Evolutionary conservation across 257 asterid species (phyloP), one percentile per base, ranked within the genome.

Genomic region (Rauvolfia tetraphylla): DNA sequence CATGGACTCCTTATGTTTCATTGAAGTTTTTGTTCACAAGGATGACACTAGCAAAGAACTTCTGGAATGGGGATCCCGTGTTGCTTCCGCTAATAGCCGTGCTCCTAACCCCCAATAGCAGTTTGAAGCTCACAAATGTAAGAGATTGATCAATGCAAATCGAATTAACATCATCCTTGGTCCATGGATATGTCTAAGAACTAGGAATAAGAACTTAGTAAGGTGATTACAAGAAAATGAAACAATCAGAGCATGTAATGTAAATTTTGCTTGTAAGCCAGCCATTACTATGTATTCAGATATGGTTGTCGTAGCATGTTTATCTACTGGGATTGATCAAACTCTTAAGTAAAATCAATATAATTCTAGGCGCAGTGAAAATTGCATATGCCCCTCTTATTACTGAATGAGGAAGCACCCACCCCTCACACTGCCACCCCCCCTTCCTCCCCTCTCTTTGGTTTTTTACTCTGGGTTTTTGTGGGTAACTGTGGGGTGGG

Each of bases 51-150:
- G 82, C 75, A 79, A 74, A 74, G 82, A 79, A 18, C 65, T 79
- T 33, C 82, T 79, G 6, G 82, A 82, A 78, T 82, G 85, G 85
- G 85, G 85, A n/a, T 82, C 85, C 0, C 85, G 85, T 29, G 85
- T 82, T 74, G 49, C 75, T 41, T 59, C 72, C 39, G 85, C 85
- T 59, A 82, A 82, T 65, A 25, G 85, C 66, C 79, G 85, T 1
- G 78, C 82, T 42, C 82, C 82, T 48, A 78, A 78, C 66, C 82
- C 82, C 56, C 85, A 82, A n/a, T 82, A 82, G 74, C 42, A 3
- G 20, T 17, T 22, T 12, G 42, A 54, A 15, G 12, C 41, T 23
- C 17, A 4, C 48, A 25, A 14, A 54, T 46, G 17, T 56, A 39
- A 77, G 12, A 61, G 17, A 54, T 46, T 23, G 13, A 53, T 66